Base-by-base conservation (phyloP, 1,139 yeast genomes). In the Pichia terricola region DNA sequence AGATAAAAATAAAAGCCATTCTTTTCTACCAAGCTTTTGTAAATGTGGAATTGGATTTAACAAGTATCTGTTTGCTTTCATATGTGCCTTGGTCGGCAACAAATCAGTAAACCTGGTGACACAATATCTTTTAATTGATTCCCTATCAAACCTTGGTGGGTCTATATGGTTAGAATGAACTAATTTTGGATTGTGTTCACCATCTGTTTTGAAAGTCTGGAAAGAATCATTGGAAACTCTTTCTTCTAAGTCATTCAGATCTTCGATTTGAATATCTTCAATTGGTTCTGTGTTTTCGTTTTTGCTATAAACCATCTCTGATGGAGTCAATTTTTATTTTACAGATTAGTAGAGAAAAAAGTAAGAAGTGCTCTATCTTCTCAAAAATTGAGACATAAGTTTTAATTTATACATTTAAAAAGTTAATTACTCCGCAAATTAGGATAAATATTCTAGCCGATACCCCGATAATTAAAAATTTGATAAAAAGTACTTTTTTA, bases 1-100 rank as follows among this genome's bases (percentile, higher is more conserved):
- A 39, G 79, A 68, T 32, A 68, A 48, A 56, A 81, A 79, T 59
- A 79, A 76, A 44, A 74, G 67, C 86, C 88, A 79, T 47, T 78
- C 79, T 42, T 61, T 64, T 40, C 64, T 58, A 26, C 66, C 66
- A 57, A 80, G 67, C 49, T 60, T 57, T 26, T 60, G 59, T 34
- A 79, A 64, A 28, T 73, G 75, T 0, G 78, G 79, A 36, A 77
- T 50, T 2, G 84, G 84, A 56, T 79, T 78, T 37, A 75, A 38
- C n/a, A 65, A 52, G 40, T 59, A 57, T 39, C 50, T 55, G 49
- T 63, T 60, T 11, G 51, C 53, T 46, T 42, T 45, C 34, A 64
- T 43, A 46, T 60, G 51, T 39, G 55, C 59, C 46, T 55, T 59
- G 5, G 71, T 62, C 3, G 79, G 79, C 22, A 65, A 45, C 5